Conservation (phyloP, 352 stramenopile species). For the Phytophthora uliginosa region DNA sequence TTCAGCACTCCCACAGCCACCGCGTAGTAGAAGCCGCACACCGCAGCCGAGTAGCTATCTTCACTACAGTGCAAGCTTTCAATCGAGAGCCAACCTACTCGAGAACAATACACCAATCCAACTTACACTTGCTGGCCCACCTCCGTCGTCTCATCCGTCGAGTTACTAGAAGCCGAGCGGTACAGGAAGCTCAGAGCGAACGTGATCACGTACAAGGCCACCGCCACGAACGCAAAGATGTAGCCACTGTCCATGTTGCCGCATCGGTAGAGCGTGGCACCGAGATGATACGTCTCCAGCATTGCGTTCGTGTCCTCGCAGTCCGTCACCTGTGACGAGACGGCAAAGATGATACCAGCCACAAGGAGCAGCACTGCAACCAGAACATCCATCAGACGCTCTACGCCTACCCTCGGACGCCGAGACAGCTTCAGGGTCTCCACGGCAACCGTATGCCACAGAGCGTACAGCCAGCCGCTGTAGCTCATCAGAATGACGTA, state of each 20-base stretch:
- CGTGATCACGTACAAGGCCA: conserved; percentile 44
- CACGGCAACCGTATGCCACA: conserved; percentile 46
- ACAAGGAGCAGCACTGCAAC: conserved; percentile 36
- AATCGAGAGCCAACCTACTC: neutral
- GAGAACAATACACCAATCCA: neutral
- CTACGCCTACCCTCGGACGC: conserved; percentile 33
- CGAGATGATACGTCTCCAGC: conserved; percentile 39
- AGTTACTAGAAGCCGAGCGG: conserved; percentile 21
- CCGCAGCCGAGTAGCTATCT: conserved; percentile 34
- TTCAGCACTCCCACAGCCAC: conserved; percentile 22
- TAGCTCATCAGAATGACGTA: conserved; percentile 47
- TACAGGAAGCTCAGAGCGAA: conserved; percentile 45
- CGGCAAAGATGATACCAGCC: conserved; percentile 36
- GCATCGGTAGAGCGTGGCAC: conserved; percentile 47
- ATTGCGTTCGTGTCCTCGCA: conserved; percentile 32
- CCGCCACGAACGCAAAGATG: conserved; percentile 51
- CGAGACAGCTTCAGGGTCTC: conserved; percentile 44
- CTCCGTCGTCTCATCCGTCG: conserved; percentile 23
- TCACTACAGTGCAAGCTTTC: neutral
- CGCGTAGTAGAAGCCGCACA: conserved; percentile 39
- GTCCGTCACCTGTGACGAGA: conserved; percentile 34
- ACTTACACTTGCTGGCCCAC: conserved; percentile 33
- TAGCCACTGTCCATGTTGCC: conserved; percentile 50
- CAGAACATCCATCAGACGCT: conserved; percentile 40
- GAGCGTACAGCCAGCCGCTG: conserved; percentile 42